Conservation (phyloP, 768 basidiomycete genomes). For the Mrakia gelida region DNA sequence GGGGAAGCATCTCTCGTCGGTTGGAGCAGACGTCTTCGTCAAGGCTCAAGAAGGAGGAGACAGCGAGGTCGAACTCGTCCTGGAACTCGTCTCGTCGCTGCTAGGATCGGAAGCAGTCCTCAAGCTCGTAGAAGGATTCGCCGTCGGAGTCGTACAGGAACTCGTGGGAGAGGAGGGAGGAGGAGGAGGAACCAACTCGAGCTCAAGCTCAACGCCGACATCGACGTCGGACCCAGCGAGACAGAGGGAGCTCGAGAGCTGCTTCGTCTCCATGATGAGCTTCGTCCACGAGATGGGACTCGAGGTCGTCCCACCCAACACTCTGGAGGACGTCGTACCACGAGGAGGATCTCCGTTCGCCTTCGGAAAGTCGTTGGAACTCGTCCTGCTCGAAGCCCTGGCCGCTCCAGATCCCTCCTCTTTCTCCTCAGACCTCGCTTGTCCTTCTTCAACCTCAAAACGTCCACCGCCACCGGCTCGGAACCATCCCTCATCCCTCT, state of each 20-base stretch:
- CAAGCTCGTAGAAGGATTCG: background rate
- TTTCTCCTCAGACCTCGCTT: background rate
- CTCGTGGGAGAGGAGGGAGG: background rate
- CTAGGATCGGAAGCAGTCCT: background rate
- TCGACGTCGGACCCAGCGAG: background rate
- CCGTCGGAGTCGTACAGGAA: background rate
- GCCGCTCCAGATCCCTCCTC: background rate
- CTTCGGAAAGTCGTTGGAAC: background rate
- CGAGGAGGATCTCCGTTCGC: slow-evolving; percentile 1
- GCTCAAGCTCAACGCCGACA: background rate
- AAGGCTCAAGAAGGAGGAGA: background rate
- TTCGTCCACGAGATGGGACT: background rate
- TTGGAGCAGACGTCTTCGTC: background rate
- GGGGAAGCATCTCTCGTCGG: background rate
- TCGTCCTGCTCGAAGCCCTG: background rate
- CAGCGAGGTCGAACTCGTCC: background rate
- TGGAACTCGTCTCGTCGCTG: background rate
- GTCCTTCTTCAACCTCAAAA: background rate
- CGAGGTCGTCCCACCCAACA: background rate
- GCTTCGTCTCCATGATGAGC: background rate
- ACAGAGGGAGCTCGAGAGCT: background rate
- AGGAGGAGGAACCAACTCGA: background rate
- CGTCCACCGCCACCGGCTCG: background rate
- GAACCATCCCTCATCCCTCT: background rate
- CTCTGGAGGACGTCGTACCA: background rate